These are phyloP conservation scores for Cystoisospora suis DNA, from an alignment of 169 alveolate genomes.

Conservation along the genomic window DNA sequence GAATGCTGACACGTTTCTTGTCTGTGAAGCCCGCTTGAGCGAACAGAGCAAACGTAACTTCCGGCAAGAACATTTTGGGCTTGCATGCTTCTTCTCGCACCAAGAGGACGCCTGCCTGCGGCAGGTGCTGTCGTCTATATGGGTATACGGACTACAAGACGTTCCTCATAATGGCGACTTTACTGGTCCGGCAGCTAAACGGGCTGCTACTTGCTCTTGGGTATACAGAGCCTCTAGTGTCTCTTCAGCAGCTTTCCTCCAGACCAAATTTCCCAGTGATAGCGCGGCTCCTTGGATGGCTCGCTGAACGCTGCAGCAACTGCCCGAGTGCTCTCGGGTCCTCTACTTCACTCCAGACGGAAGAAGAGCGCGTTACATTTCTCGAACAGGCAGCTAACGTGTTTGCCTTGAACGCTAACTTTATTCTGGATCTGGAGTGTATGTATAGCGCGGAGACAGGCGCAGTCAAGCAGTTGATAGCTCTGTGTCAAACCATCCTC, in stretches of 20 bases:
- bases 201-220: slow-evolving; percentile 9
- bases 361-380: not conserved
- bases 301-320: not conserved
- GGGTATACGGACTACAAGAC: too few species aligned
- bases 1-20: too few species aligned
- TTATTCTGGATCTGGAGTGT: not conserved
- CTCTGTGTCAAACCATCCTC: not conserved
- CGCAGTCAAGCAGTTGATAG: not conserved
- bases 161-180: not conserved
- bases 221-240: not conserved
- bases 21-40: too few species aligned
- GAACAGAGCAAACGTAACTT: too few species aligned
- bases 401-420: not conserved
- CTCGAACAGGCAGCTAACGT: not conserved
- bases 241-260: not conserved
- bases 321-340: too few species aligned
- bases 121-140: too few species aligned
- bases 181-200: not conserved
- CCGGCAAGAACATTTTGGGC: too few species aligned
- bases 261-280: not conserved
- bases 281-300: not conserved
- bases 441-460: not conserved
- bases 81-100: too few species aligned
- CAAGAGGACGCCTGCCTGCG: too few species aligned
- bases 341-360: too few species aligned